Evolutionary conservation across 345 rosid species (phyloP), one percentile per base, ranked within the genome.

Genomic region (Nephelium lappaceum): DNA sequence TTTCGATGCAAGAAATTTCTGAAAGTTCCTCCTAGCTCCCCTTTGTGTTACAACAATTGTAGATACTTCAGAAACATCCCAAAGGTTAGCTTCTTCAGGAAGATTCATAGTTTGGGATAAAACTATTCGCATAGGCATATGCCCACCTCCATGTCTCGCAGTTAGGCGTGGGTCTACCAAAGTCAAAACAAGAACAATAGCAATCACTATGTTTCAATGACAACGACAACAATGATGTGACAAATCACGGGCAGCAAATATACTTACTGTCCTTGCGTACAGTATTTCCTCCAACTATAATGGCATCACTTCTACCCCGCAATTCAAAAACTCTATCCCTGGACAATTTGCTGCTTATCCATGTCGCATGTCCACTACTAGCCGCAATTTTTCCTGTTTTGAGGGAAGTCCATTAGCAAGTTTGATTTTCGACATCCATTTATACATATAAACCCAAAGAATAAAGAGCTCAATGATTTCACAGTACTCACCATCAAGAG

Each of bases 281-380:
- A 12, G 98, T 93, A 80, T 91, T 93, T 75, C 99, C 99, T 77
- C 99, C 99, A 69, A 95, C 98, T 74, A 93, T 81, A 79, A 93
- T 80, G 31, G 95, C 99, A 87, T 95, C 99, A 81, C 98, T 90
- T 82, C 91, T 84, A 47, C 97, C 97, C 64, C 99, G 86, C 61
- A 95, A 83, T 83, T 91, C 95, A 72, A 91, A 89, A 78, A 96
- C 99, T 79, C 91, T 86, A 73, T 83, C 77, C 86, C 97, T 89
- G 64, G 99, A 96, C 64, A 73, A 77, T 81, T 89, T 91, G 85
- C 98, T 89, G 79, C 97, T 96, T 88, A 94, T 91, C 99, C 99
- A 96, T 9, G 94, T 82, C 16, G 97, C 97, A 89, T 94, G 98
- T 61, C 99, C 99, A 77, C 90, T 90, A 65, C 88, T 92, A 67